A percentile compares a stretch with the other conserved stretches of the same genome.
phyloP scores from a whole-genome alignment of 768 basidiomycete genomes.

The Boletus barrowsii region DNA sequence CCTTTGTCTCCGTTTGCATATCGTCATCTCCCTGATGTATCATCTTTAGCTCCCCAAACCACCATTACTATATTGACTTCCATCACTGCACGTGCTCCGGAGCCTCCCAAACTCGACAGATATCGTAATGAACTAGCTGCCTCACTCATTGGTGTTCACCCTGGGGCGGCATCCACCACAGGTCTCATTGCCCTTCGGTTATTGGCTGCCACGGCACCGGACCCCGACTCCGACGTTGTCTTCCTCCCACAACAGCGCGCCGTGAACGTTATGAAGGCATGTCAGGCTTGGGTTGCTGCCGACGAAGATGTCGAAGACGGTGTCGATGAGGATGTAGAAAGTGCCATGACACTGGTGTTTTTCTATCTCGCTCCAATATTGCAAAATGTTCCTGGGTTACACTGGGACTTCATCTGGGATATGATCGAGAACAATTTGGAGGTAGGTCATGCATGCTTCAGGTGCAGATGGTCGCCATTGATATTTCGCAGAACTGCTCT shows the following conservation, averaged over 20 bases:
- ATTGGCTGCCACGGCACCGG: slow-evolving; percentile 71
- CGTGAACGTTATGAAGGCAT: slow-evolving; percentile 81
- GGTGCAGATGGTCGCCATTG: not conserved
- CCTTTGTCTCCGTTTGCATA: not conserved
- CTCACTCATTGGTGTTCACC: slow-evolving; percentile 62
- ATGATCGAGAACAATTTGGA: slow-evolving; percentile 85
- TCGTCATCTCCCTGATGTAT: not conserved
- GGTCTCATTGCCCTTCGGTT: slow-evolving; percentile 69
- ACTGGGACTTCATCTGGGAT: slow-evolving; percentile 94
- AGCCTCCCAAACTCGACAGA: slow-evolving; percentile 69
- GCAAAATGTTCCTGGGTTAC: slow-evolving; percentile 79
- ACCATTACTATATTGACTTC: slow-evolving; percentile 64
- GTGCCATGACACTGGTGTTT: slow-evolving; percentile 71
- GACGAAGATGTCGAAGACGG: slow-evolving; percentile 56
- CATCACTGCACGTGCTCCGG: slow-evolving; percentile 59
- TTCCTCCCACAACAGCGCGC: slow-evolving; percentile 85
- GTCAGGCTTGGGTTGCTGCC: slow-evolving; percentile 75
- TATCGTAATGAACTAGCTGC: slow-evolving; percentile 91
- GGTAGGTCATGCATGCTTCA: slow-evolving; percentile 40
- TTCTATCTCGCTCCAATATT: slow-evolving; percentile 78
- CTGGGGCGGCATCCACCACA: slow-evolving; percentile 58
- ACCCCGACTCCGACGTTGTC: slow-evolving; percentile 70
- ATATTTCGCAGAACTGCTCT: slow-evolving; percentile 50
- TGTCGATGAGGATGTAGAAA: slow-evolving; percentile 75
- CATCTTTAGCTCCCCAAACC: slow-evolving; percentile 59